Evolutionary conservation across 345 rosid genomes (phyloP).

Genomic region (Linum usitatissimum): DNA sequence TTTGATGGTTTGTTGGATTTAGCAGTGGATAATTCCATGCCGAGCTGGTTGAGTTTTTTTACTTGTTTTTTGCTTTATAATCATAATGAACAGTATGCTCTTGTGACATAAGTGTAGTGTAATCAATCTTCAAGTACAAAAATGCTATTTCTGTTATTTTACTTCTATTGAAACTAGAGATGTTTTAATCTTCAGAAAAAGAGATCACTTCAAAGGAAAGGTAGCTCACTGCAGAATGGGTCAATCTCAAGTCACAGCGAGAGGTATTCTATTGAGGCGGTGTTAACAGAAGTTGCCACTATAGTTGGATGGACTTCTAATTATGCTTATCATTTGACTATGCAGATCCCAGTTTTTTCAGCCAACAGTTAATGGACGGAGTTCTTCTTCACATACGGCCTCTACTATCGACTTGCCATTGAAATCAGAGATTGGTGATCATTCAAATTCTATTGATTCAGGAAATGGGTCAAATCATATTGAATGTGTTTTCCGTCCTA

Average conservation of each 20-base stretch:
- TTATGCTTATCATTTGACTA: slow-evolving; percentile 11
- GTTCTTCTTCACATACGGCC: slow-evolving; percentile 28
- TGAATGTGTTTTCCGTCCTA: slow-evolving; percentile 35
- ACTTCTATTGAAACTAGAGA: neutral
- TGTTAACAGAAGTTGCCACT: neutral
- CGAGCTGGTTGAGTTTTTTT: neutral
- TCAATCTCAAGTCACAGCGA: slow-evolving; percentile 36
- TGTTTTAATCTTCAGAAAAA: slow-evolving; percentile 48
- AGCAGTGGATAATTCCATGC: slow-evolving; percentile 2
- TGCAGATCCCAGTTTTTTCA: slow-evolving; percentile 51
- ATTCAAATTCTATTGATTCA: slow-evolving; percentile 45
- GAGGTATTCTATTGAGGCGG: slow-evolving; percentile 39
- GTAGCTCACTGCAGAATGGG: slow-evolving; percentile 34
- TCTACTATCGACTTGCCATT: slow-evolving; percentile 36
- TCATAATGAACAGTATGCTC: neutral
- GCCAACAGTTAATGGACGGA: slow-evolving; percentile 30
- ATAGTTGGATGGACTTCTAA: slow-evolving; percentile 14
- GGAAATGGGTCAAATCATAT: slow-evolving; percentile 51
- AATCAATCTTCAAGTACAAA: neutral
- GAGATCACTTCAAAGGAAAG: slow-evolving; percentile 37
- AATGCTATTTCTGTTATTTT: neutral
- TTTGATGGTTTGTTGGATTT: slow-evolving; percentile 6
- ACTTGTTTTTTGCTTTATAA: slow-evolving; percentile 1
- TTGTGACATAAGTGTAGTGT: neutral
- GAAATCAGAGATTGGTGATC: slow-evolving; percentile 42